Percentiles rank a stretch among this genome's conserved stretches.
These are phyloP conservation scores for Alliaria petiolata DNA, from an alignment of 345 rosid genomes.

Conservation along the genomic window DNA sequence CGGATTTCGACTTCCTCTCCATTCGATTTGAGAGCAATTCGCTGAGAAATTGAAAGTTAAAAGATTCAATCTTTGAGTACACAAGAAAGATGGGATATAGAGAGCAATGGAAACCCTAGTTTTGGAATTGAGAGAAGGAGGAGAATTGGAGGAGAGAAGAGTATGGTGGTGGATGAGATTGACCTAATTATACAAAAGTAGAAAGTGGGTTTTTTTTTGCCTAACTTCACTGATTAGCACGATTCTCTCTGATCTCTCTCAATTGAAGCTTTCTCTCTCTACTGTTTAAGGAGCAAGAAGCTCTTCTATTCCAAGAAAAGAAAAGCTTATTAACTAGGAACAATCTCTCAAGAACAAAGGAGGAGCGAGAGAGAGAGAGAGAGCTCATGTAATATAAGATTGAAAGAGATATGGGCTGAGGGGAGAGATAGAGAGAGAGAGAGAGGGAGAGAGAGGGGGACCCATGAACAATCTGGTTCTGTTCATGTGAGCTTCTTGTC, in stretches of 20 bases:
- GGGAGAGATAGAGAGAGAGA: not conserved
- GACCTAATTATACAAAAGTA: constrained; percentile 37
- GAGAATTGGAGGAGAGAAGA: constrained; percentile 13
- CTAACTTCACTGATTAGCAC: constrained; percentile 33
- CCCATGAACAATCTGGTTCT: constrained; percentile 39
- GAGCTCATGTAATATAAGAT: constrained; percentile 12
- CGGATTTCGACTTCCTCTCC: not conserved
- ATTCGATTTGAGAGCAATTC: not conserved
- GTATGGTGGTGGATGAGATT: constrained; percentile 31
- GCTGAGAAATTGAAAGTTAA: not conserved
- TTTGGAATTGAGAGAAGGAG: not conserved
- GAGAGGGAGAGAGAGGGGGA: constrained; percentile 10
- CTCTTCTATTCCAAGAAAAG: constrained; percentile 7
- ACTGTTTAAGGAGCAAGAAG: constrained; percentile 15
- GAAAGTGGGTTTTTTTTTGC: constrained; percentile 23
- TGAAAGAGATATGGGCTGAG: constrained; percentile 29
- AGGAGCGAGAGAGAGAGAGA: not conserved
- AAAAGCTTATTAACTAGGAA: not conserved
- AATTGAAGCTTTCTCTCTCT: constrained; percentile 14
- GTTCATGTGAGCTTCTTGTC: constrained; percentile 41
- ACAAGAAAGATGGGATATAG: not conserved
- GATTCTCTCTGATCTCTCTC: constrained; percentile 3
- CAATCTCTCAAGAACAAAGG: constrained; percentile 18
- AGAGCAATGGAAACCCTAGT: constrained; percentile 29
- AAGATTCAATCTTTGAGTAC: not conserved